Evolutionary conservation across 1,139 yeast species (phyloP).

Genomic region (Diutina neorugosa): DNA sequence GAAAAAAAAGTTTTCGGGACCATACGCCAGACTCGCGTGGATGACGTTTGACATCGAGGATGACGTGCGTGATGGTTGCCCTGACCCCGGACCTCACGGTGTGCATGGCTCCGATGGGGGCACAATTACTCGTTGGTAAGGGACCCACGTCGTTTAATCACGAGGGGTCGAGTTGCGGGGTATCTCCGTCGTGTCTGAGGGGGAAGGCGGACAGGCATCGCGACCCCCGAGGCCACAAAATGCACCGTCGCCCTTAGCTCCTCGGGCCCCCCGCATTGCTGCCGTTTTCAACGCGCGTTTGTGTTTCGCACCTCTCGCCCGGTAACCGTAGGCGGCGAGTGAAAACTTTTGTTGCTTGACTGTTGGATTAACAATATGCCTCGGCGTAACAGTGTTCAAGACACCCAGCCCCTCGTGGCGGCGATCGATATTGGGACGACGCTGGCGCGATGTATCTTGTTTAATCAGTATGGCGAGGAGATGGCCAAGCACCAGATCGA

Average conservation of each 20-base stretch:
- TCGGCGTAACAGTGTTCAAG: conserved; percentile 1
- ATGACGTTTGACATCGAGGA: not conserved
- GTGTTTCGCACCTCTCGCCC: not conserved
- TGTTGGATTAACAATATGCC: not conserved
- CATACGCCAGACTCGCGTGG: not conserved
- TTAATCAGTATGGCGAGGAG: conserved; percentile 61
- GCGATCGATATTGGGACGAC: conserved; percentile 91
- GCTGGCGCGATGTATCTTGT: conserved; percentile 81
- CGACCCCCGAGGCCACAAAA: not conserved
- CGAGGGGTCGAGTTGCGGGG: too few relatives aligned
- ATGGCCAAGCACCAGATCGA: conserved; percentile 85
- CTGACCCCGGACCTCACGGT: not conserved
- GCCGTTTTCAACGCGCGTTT: not conserved
- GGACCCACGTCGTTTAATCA: too few relatives aligned
- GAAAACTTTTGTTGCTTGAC: not conserved
- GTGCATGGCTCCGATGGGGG: too few relatives aligned
- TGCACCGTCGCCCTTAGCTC: not conserved
- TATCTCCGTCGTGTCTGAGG: too few relatives aligned
- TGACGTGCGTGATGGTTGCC: not conserved
- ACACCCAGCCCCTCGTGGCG: conserved; percentile 38
- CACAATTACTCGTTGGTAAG: too few relatives aligned
- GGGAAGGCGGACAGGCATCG: not conserved
- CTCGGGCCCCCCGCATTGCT: not conserved
- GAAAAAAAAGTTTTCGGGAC: not conserved
- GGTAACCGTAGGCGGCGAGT: not conserved